Conservation (phyloP, 164 flowering plant genomes). For the Taxillus chinensis region DNA sequence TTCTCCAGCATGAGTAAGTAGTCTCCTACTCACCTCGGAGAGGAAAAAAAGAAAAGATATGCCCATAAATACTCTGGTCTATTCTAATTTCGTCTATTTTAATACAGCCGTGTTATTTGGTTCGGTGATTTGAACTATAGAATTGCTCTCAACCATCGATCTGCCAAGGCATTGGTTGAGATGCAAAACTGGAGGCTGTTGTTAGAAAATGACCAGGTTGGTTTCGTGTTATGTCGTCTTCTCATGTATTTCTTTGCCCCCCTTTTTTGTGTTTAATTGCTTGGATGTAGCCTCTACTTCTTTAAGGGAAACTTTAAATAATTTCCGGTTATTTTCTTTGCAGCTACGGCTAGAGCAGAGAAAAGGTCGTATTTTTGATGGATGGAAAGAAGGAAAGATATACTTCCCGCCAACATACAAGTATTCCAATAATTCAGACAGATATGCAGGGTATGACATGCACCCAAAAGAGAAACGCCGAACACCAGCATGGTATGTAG, state of each 20-base stretch:
- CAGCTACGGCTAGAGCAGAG: conserved; percentile 78
- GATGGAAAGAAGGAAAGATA: conserved; percentile 83
- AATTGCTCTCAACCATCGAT: conserved; percentile 64
- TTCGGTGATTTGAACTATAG: conserved; percentile 72
- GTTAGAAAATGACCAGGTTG: conserved; percentile 78
- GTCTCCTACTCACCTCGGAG: background rate
- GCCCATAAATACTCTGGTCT: background rate
- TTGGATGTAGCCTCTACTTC: background rate
- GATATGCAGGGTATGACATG: conserved; percentile 84
- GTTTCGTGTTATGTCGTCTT: conserved; percentile 6
- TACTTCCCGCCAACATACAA: conserved; percentile 94
- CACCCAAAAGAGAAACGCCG: conserved; percentile 87
- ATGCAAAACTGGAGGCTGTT: conserved; percentile 89
- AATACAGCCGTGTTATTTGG: conserved; percentile 57
- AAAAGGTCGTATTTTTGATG: conserved; percentile 63
- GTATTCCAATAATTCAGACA: conserved; percentile 83
- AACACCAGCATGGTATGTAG: conserved; percentile 88
- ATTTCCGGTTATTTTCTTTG: conserved; percentile 3
- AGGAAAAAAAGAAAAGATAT: too few species aligned
- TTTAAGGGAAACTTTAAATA: conserved; percentile 5
- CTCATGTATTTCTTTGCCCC: background rate
- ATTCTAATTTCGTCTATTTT: conserved; percentile 2
- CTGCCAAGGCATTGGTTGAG: conserved; percentile 83
- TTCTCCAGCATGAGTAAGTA: conserved; percentile 63
- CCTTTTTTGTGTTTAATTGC: background rate